Evolutionary conservation across 768 basidiomycete genomes (phyloP).

Genomic region (Cantharellus anzutake): DNA sequence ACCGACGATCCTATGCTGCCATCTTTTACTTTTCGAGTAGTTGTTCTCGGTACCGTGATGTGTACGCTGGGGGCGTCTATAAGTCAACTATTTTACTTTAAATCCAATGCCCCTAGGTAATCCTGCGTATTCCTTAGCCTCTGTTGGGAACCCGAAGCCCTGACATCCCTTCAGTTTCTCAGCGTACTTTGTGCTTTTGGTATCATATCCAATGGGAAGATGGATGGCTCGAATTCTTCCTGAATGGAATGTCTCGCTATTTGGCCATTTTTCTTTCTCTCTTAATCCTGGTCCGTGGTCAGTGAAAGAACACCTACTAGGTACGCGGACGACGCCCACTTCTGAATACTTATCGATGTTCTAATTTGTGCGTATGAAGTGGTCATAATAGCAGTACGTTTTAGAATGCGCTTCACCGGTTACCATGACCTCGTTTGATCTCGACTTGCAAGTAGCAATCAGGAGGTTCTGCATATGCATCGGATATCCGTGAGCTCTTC

Average conservation of each 20-base stretch:
- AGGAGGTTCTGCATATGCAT: not conserved
- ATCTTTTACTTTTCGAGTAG: not conserved
- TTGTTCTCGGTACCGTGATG: not conserved
- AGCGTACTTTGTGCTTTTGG: not conserved
- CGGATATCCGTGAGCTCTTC: not conserved
- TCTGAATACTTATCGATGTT: not conserved
- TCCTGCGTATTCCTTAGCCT: not conserved
- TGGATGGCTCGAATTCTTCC: constrained; percentile 1
- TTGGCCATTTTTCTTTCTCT: not conserved
- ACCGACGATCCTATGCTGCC: not conserved
- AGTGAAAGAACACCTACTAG: not conserved
- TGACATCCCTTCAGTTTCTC: not conserved
- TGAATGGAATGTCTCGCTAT: not conserved
- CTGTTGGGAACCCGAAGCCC: not conserved
- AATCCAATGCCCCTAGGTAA: constrained; percentile 1
- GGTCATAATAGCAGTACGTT: not conserved
- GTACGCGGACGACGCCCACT: not conserved
- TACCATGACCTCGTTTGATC: not conserved
- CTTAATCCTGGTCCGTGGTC: not conserved
- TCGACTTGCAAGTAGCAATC: not conserved
- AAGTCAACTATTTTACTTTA: not conserved
- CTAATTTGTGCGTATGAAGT: not conserved
- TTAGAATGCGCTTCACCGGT: not conserved
- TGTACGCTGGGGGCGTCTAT: not conserved
- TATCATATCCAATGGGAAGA: not conserved